phyloP scores from a whole-genome alignment of 306 rosid species.

The Sesbania bispinosa region DNA sequence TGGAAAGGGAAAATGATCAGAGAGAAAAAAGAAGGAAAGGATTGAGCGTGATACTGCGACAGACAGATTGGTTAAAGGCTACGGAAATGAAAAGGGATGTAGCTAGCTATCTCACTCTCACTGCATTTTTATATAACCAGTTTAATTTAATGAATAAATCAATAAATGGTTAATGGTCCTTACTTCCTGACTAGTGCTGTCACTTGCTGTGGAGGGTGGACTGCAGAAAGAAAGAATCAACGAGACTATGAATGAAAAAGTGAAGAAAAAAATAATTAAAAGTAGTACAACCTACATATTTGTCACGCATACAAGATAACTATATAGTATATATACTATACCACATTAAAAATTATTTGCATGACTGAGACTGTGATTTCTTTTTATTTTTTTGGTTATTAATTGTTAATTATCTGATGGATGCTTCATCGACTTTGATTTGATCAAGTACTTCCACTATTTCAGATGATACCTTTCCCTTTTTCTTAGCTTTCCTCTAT shows the following conservation, averaged over 20 bases:
- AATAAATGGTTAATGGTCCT: conserved; percentile 13
- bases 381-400: background rate
- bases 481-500: background rate
- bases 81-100: background rate
- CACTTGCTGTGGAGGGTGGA: background rate
- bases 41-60: conserved; percentile 16
- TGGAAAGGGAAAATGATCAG: background rate
- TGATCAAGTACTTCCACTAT: background rate
- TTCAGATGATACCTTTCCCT: background rate
- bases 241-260: background rate
- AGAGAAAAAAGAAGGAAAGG: background rate
- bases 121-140: background rate
- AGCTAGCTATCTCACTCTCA: background rate
- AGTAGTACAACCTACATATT: background rate
- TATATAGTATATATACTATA: too few relatives aligned
- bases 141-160: too few relatives aligned
- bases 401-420: background rate
- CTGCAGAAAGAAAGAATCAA: background rate
- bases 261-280: too few relatives aligned
- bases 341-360: background rate
- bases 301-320: background rate
- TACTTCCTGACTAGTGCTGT: background rate
- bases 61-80: background rate
- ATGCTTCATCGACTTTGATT: background rate
- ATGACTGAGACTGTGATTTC: background rate